A percentile compares a stretch with the other conserved stretches of the same genome.
phyloP scores from a whole-genome alignment of 345 rosid genomes.

The Gossypium turneri region DNA sequence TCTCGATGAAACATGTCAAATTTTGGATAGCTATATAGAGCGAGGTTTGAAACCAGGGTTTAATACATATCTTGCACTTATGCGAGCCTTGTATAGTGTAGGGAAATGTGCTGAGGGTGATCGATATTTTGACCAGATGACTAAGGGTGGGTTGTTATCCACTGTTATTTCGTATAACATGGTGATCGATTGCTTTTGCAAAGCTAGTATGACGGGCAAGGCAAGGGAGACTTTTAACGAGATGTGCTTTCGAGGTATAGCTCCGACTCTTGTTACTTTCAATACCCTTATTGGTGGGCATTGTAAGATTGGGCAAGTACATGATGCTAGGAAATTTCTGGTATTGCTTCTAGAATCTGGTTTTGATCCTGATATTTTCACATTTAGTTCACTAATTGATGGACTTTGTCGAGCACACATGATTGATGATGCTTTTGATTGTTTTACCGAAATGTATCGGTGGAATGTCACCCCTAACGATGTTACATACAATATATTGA shows the following conservation, averaged over 20 bases:
- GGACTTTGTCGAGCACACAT: conserved; percentile 63
- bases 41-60: conserved; percentile 66
- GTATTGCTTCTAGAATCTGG: conserved; percentile 54
- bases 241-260: conserved; percentile 49
- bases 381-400: conserved; percentile 70
- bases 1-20: conserved; percentile 50
- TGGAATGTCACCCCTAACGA: conserved; percentile 80
- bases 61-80: conserved; percentile 44
- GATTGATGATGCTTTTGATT: conserved; percentile 71
- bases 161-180: conserved; percentile 62
- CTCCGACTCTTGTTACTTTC: conserved; percentile 75
- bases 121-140: conserved; percentile 45
- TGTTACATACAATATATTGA: conserved; percentile 62
- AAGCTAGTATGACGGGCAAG: conserved; percentile 43
- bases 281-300: conserved; percentile 68
- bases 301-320: conserved; percentile 45
- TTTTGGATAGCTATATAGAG: conserved; percentile 45
- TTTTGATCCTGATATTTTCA: conserved; percentile 65
- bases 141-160: conserved; percentile 40
- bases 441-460: conserved; percentile 73
- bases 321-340: conserved; percentile 39
- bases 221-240: conserved; percentile 42
- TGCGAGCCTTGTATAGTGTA: conserved; percentile 53
- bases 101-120: conserved; percentile 50
- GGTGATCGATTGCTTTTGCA: conserved; percentile 77